Conservation (phyloP, 805 yeast species). For the Yamadazyma philogaea region DNA sequence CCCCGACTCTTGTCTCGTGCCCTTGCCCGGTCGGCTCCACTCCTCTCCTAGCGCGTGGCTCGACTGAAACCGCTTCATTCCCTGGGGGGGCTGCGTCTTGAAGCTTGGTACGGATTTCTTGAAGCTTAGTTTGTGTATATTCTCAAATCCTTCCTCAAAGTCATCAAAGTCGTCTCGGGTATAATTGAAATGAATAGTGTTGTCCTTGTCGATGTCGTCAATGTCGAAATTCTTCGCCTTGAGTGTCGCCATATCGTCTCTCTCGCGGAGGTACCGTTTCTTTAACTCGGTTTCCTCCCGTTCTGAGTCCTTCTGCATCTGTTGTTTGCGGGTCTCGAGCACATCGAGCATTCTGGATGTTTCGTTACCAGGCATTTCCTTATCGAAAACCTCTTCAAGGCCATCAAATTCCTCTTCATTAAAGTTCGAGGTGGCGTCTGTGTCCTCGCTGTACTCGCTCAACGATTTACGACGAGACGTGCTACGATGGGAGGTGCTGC, state of each 20-base stretch:
- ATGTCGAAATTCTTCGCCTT: conserved; percentile 27
- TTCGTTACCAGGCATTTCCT: conserved; percentile 24
- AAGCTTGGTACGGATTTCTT: conserved; percentile 17
- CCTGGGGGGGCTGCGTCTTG: conserved; percentile 3
- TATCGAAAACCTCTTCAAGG: conserved; percentile 37
- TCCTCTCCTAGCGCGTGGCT: conserved; percentile 27
- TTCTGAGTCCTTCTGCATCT: conserved; percentile 31
- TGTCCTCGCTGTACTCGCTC: conserved; percentile 39
- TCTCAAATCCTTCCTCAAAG: conserved; percentile 38
- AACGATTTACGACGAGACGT: conserved; percentile 21
- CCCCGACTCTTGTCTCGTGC: too few relatives aligned
- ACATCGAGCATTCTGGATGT: conserved; percentile 23
- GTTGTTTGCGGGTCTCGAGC: conserved; percentile 21
- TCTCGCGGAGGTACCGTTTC: conserved; percentile 19
- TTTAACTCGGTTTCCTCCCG: conserved; percentile 31
- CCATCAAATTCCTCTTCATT: conserved; percentile 36
- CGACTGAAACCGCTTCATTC: conserved; percentile 30
- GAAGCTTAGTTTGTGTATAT: conserved; percentile 9
- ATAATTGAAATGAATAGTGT: conserved; percentile 34
- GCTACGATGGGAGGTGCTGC: conserved; percentile 14
- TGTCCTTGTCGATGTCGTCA: conserved; percentile 29
- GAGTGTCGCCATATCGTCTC: conserved; percentile 27
- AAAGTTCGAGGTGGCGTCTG: conserved; percentile 38
- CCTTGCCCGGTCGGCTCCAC: background rate
- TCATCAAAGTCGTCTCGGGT: conserved; percentile 35